A percentile compares a stretch with the other conserved stretches of the same genome.
Conservation (phyloP, 2,329 filamentous ascomycete species). For the Ceratocystis colombiana region DNA sequence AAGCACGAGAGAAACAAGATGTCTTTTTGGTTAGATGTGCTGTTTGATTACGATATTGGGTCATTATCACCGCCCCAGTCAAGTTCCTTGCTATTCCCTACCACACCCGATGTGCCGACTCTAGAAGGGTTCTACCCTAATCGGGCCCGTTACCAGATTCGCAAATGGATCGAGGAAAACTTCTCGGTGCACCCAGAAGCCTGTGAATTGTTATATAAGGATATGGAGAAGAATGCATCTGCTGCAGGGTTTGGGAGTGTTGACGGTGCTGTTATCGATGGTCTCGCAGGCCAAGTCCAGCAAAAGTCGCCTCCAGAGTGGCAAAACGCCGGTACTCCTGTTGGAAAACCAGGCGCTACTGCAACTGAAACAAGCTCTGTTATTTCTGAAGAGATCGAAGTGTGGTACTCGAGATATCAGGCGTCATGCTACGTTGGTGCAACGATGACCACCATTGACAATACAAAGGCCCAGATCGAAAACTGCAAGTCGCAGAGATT, state of each 20-base stretch:
- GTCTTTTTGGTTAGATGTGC: constrained; percentile 56
- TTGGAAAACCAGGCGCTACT: constrained; percentile 27
- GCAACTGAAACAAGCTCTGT: not conserved
- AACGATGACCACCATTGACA: constrained; percentile 49
- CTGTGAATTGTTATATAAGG: constrained; percentile 44
- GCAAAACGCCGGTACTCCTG: constrained; percentile 11
- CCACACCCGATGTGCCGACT: not conserved
- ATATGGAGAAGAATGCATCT: constrained; percentile 40
- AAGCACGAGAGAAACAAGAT: constrained; percentile 61
- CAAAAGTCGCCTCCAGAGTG: constrained; percentile 47
- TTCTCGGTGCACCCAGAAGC: constrained; percentile 50
- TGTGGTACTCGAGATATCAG: constrained; percentile 43
- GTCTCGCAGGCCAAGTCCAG: constrained; percentile 42
- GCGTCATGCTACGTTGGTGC: constrained; percentile 16
- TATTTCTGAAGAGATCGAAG: constrained; percentile 54
- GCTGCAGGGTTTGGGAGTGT: constrained; percentile 33
- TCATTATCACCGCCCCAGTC: constrained; percentile 33
- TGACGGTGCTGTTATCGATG: constrained; percentile 37
- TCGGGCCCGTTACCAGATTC: constrained; percentile 49
- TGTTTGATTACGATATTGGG: constrained; percentile 49
- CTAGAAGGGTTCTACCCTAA: constrained; percentile 38
- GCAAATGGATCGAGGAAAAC: constrained; percentile 54
- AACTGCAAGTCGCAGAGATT: constrained; percentile 40
- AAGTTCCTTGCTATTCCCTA: constrained; percentile 11
- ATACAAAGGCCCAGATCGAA: constrained; percentile 50